phyloP scores from a whole-genome alignment of 257 asterid species.

The Striga asiatica region DNA sequence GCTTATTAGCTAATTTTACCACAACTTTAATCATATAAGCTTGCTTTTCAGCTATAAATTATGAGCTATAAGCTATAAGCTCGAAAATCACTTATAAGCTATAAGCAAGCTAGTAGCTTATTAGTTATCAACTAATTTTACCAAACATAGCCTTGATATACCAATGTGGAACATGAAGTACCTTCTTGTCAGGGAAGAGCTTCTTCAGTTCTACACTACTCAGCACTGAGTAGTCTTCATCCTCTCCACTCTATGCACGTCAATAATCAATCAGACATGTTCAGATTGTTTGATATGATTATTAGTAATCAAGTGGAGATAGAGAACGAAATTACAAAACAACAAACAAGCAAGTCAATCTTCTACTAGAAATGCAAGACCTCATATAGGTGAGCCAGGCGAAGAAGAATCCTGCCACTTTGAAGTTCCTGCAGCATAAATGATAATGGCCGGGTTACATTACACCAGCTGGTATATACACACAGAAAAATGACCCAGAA shows the following conservation, averaged over 20 bases:
- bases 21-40: too few relatives aligned
- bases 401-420: slow-evolving; percentile 56
- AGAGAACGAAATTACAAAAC: too few relatives aligned
- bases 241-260: slow-evolving; percentile 52
- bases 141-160: too few relatives aligned
- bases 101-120: too few relatives aligned
- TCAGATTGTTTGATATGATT: slow-evolving; percentile 5
- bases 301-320: not conserved
- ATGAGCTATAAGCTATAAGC: too few relatives aligned
- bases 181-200: slow-evolving; percentile 56
- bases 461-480: too few relatives aligned
- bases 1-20: too few relatives aligned
- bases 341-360: too few relatives aligned
- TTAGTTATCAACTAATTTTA: too few relatives aligned
- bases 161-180: slow-evolving; percentile 8
- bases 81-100: too few relatives aligned
- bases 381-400: slow-evolving; percentile 84
- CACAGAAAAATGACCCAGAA: not conserved
- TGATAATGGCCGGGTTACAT: slow-evolving; percentile 1
- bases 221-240: slow-evolving; percentile 47
- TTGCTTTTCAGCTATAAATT: too few relatives aligned
- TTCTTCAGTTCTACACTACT: slow-evolving; percentile 57
- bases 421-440: slow-evolving; percentile 51
- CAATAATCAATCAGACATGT: slow-evolving; percentile 7
- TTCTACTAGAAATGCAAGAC: too few relatives aligned